Base-by-base conservation (phyloP, 2,329 filamentous ascomycete species). In the Dactylellina haptotyla region DNA sequence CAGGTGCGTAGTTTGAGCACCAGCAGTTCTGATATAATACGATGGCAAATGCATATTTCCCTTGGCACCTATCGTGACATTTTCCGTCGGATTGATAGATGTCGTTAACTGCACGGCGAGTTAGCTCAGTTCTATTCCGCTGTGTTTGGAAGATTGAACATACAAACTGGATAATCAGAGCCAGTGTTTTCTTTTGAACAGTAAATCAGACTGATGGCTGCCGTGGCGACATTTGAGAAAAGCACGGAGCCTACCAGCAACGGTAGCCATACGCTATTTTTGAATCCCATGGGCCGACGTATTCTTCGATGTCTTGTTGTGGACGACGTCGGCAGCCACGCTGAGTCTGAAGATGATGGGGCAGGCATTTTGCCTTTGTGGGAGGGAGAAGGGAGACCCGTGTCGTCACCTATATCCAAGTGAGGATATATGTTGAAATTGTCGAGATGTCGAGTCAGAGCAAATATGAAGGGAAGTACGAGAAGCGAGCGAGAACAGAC, bases 1-100 rank as follows among this genome's bases (percentile, higher is more conserved):
- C 82, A 6, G 91, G 91, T 1, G 84, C 84, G 77, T 88, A 88
- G 79, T 92, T 85, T 39, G 89, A 88, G 79, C 91, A 93, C 90
- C 90, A 93, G 79, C 90, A 93, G 56, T 84, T 80, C 39, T 87
- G 82, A n/a, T 81, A 84, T 76, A 91, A 85, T 0, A 93, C 82
- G 50, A 94, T 83, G 76, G 88, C 89, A 67, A 88, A 90, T 39
- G 90, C 89, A 74, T 84, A 90, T n/a, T 83, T 77, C 16, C 79
- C 77, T 23, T 80, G 77, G 81, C 91, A 94, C 56, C 84, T 84
- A 54, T 86, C 81, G 57, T 83, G 81, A 79, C 91, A 94, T 9
- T 88, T 84, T 28, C 90, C 90, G 76, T 91, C 88, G 16, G 89
- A 90, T 79, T 92, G 89, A 10, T 61, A 72, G 18, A 61, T 65